Base-by-base conservation (phyloP, 768 basidiomycete genomes). In the Nidula microcarpa region DNA sequence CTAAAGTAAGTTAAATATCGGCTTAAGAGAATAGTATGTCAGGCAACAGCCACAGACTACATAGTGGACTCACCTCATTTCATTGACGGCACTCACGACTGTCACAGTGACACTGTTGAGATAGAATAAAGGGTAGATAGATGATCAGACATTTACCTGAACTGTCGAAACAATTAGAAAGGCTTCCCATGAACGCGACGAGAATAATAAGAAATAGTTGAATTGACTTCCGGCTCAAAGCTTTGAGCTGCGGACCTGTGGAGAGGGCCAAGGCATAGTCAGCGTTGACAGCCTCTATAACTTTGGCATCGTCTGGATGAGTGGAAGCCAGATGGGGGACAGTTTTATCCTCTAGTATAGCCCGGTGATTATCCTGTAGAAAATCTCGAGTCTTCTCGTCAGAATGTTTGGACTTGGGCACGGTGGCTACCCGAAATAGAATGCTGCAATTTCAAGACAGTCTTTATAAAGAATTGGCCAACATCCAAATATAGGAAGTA, bases 1-100 rank as follows among this genome's bases (percentile, higher is more conserved):
- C 63, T 61, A 46, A 77, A 78, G 57, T 70, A 77, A 8, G 61
- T 58, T 6, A 75, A 59, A 56, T 77, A 78, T 56, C 74, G 70
- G 6, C 74, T 74, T n/a, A n/a, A n/a, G 39, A 1, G 37, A 6
- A 33, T 43, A 11, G 18, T 32, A 4, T 39, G 33, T 57, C 3
- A 55, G 55, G 18, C 39, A 43, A 43, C 47, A 33, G 35, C 23
- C 32, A 23, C 50, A 35, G 5, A 39, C 18, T 39, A 41, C 14
- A 48, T 2, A 36, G 2, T 43, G 30, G 33, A 62, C 72, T 17
- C 60, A 77, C 75, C 71, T 60, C 77, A 78, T 76, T 43, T 74
- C 75, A 55, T 75, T 77, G 33, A 77, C 70, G 14, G 73, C 75
- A 57, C 74, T 72, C 74, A 78, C 77, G 16, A 78, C 76, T 76